Percentiles rank a stretch among this genome's conserved stretches.
Evolutionary conservation across 805 yeast genomes (phyloP).

Genomic region (Yamadazyma endophytica): DNA sequence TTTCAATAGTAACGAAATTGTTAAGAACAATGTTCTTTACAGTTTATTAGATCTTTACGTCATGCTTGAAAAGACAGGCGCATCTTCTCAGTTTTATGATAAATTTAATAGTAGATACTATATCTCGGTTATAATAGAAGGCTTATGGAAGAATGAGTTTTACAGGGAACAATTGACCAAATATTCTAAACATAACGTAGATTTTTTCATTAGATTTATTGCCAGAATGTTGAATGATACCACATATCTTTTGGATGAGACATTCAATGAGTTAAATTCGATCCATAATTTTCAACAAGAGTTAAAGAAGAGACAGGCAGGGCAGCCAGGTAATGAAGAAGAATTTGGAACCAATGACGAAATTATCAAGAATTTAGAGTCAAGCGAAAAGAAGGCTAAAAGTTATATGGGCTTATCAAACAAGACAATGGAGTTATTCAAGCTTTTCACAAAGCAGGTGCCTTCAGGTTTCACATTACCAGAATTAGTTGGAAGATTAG

Average conservation of each 20-base stretch:
- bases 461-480: slow-evolving; percentile 82
- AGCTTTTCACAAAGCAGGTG: slow-evolving; percentile 77
- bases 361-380: slow-evolving; percentile 48
- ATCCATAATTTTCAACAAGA: slow-evolving; percentile 77
- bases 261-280: slow-evolving; percentile 70
- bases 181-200: slow-evolving; percentile 66
- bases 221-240: slow-evolving; percentile 95
- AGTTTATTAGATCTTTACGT: slow-evolving; percentile 88
- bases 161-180: slow-evolving; percentile 66
- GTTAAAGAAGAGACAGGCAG: slow-evolving; percentile 42
- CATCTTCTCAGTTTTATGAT: slow-evolving; percentile 92
- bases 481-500: slow-evolving; percentile 89
- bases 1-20: slow-evolving; percentile 60
- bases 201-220: slow-evolving; percentile 85
- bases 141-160: slow-evolving; percentile 70
- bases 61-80: slow-evolving; percentile 93
- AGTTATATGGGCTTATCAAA: slow-evolving; percentile 80
- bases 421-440: slow-evolving; percentile 75
- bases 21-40: slow-evolving; percentile 65
- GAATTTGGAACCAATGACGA: slow-evolving; percentile 59
- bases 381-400: slow-evolving; percentile 72
- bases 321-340: slow-evolving; percentile 27
- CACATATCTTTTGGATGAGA: slow-evolving; percentile 87
- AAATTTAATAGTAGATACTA: slow-evolving; percentile 89
- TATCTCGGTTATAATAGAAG: slow-evolving; percentile 77